Percentiles rank a stretch among this genome's conserved stretches.
These are phyloP conservation scores for Claviceps humidiphila DNA, from an alignment of 2,329 filamentous ascomycete species.

Conservation along the genomic window DNA sequence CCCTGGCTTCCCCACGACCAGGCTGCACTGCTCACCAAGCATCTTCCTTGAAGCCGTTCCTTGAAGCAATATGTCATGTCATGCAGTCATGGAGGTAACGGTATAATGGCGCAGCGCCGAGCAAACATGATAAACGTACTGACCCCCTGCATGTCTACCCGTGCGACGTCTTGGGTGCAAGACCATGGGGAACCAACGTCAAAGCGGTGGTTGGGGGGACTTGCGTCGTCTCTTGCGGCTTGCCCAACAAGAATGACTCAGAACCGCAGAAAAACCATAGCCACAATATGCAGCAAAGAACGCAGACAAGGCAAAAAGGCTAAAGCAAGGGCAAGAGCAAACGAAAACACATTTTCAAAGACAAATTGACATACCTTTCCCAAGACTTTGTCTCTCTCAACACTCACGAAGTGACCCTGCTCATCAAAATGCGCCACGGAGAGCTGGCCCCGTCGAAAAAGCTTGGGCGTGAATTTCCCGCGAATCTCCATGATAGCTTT, in stretches of 20 bases:
- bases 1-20: neutral
- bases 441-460: constrained; percentile 71
- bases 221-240: too few species aligned
- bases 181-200: neutral
- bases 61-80: too few species aligned
- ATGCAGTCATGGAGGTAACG: too few species aligned
- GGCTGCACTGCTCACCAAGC: neutral
- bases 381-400: constrained; percentile 77
- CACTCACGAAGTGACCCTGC: constrained; percentile 67
- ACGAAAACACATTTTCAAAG: constrained; percentile 2
- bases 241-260: neutral
- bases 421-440: constrained; percentile 73
- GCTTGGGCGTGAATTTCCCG: constrained; percentile 79
- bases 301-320: neutral
- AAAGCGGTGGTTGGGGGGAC: neutral
- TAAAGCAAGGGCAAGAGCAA: constrained; percentile 9
- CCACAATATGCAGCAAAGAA: too few species aligned
- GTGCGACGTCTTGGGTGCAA: neutral
- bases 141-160: neutral
- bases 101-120: neutral
- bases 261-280: neutral
- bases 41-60: too few species aligned
- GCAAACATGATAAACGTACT: neutral
- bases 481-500: constrained; percentile 92
- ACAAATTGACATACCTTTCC: constrained; percentile 49